Evolutionary conservation across 441 rosid genomes (phyloP).

Genomic region (Eutrema salsugineum): DNA sequence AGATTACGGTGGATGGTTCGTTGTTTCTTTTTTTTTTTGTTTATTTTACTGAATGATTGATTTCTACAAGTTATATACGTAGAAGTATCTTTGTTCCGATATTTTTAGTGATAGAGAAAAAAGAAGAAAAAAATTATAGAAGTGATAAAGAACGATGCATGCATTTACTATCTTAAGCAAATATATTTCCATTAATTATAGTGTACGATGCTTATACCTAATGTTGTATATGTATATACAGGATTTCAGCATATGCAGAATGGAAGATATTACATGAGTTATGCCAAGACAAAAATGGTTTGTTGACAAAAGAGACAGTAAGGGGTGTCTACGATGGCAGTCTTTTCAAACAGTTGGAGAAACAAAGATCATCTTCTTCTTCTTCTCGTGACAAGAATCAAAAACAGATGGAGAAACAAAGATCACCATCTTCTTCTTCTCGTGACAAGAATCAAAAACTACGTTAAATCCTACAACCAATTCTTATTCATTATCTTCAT

Average conservation of each 20-base stretch:
- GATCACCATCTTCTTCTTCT: conserved; percentile 6
- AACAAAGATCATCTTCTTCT: conserved; percentile 29
- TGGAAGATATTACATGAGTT: conserved; percentile 50
- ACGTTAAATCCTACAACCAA: not conserved
- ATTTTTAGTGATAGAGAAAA: too few relatives aligned
- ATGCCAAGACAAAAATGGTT: conserved; percentile 60
- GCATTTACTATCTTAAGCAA: not conserved
- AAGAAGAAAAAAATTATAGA: too few relatives aligned
- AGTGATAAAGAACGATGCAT: not conserved
- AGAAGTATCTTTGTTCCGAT: not conserved
- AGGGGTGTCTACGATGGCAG: conserved; percentile 67
- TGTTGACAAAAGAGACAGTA: conserved; percentile 47
- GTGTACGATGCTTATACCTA: not conserved
- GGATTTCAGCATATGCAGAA: conserved; percentile 55
- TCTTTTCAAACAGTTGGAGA: conserved; percentile 48
- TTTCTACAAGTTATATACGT: not conserved
- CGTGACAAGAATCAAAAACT: not conserved
- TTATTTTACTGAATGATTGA: not conserved
- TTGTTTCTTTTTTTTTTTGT: not conserved
- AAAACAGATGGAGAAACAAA: conserved; percentile 39
- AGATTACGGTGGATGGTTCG: conserved; percentile 66
- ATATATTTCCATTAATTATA: not conserved
- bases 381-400: not conserved
- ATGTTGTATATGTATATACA: conserved; percentile 17
- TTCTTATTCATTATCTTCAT: not conserved